phyloP scores from a whole-genome alignment of 139 green algal species.

The Penium margaritaceum region DNA sequence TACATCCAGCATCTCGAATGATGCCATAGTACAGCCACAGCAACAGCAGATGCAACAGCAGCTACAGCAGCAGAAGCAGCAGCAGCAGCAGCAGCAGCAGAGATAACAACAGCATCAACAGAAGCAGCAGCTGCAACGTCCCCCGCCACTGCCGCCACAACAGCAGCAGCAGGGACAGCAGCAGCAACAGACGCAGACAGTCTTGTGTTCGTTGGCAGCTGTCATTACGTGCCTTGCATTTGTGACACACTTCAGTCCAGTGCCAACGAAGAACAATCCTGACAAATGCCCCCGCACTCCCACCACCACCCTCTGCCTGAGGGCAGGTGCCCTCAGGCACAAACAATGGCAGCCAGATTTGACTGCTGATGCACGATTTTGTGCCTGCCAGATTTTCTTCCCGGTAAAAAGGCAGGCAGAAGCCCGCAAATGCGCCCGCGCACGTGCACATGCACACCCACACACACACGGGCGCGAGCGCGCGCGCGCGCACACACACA shows the following conservation, averaged over 20 bases:
- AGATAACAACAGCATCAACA: background rate
- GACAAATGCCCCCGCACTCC: background rate
- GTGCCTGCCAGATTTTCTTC: too few relatives aligned
- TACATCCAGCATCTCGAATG: background rate
- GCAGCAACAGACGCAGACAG: conserved; percentile 53
- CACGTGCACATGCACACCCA: background rate
- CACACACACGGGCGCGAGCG: background rate
- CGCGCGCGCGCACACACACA: background rate
- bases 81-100: background rate
- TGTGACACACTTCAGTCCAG: too few relatives aligned
- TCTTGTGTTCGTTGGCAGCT: too few relatives aligned
- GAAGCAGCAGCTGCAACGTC: background rate
- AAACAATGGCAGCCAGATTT: background rate
- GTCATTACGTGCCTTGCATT: too few relatives aligned
- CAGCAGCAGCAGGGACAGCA: conserved; percentile 47
- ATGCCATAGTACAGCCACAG: background rate
- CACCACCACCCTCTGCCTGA: background rate
- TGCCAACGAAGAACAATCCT: too few relatives aligned
- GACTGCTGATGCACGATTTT: background rate
- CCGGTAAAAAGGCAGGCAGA: too few relatives aligned
- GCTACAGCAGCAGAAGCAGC: background rate
- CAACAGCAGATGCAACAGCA: background rate
- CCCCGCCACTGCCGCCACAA: conserved; percentile 10
- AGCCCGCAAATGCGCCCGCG: background rate
- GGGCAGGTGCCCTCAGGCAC: too few relatives aligned